phyloP scores from a whole-genome alignment of 1,139 yeast genomes.

The Geotrichum siamense region DNA sequence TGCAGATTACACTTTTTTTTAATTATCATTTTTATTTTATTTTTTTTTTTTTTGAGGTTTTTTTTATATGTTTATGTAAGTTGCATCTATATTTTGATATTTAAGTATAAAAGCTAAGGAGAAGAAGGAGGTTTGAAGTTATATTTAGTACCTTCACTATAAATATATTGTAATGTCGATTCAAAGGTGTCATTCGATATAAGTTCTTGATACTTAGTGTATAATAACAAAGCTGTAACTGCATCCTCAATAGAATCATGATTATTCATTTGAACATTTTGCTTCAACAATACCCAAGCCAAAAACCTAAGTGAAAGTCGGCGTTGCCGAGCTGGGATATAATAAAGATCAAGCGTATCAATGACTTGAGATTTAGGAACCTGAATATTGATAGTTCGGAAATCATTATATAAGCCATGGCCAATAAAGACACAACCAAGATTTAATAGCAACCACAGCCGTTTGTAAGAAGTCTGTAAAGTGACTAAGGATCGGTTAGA shows the following conservation, averaged over 20 bases:
- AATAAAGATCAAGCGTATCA: slow-evolving; percentile 80
- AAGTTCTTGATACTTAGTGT: slow-evolving; percentile 62
- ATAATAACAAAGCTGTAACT: slow-evolving; percentile 69
- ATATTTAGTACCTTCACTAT: slow-evolving; percentile 62
- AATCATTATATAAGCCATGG: slow-evolving; percentile 87
- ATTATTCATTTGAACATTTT: slow-evolving; percentile 80
- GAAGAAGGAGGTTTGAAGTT: slow-evolving; percentile 52
- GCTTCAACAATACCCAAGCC: slow-evolving; percentile 69
- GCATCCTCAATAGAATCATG: slow-evolving; percentile 99
- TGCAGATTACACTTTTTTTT: too few species aligned
- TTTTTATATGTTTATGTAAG: too few species aligned
- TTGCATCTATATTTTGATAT: too few species aligned
- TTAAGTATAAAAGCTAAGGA: too few species aligned
- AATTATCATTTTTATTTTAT: too few species aligned
- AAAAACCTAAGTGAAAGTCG: slow-evolving; percentile 81
- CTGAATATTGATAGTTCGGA: slow-evolving; percentile 78
- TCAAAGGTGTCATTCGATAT: slow-evolving; percentile 54
- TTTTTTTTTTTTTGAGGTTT: too few species aligned
- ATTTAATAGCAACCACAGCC: slow-evolving; percentile 81
- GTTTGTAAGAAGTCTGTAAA: slow-evolving; percentile 75
- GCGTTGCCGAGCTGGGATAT: slow-evolving; percentile 61
- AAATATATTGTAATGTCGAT: slow-evolving; percentile 53
- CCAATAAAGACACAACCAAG: slow-evolving; percentile 92
- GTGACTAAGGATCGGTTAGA: slow-evolving; percentile 72
- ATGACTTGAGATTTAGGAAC: slow-evolving; percentile 80